Evolutionary conservation across 371 early-diverging fungal species (phyloP).

Genomic region (Zopfochytrium polystomum): DNA sequence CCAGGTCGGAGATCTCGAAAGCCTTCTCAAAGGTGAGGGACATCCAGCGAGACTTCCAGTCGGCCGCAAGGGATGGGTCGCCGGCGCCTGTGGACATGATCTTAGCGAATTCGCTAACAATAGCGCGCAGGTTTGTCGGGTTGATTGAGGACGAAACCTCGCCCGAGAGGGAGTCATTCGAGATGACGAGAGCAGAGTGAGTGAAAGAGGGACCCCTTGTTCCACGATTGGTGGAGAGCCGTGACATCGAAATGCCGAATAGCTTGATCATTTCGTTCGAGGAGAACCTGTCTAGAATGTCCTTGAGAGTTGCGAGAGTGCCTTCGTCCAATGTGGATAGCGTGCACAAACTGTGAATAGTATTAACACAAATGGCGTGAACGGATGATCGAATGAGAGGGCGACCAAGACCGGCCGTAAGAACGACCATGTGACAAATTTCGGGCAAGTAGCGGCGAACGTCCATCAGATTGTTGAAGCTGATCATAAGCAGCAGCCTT

Average conservation of each 20-base stretch:
- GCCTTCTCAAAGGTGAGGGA: constrained; percentile 84
- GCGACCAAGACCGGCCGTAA: constrained; percentile 81
- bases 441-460: constrained; percentile 82
- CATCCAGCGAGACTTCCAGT: constrained; percentile 89
- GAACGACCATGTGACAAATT: constrained; percentile 76
- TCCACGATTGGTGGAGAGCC: neutral
- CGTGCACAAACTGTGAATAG: constrained; percentile 83
- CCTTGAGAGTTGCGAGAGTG: constrained; percentile 49
- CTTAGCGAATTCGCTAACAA: constrained; percentile 76
- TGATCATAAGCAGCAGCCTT: constrained; percentile 82
- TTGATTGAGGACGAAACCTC: constrained; percentile 71
- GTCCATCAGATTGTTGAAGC: constrained; percentile 80
- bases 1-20: constrained; percentile 88
- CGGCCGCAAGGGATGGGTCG: constrained; percentile 50
- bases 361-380: constrained; percentile 86
- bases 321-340: constrained; percentile 54
- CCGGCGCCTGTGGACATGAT: constrained; percentile 75
- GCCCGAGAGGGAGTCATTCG: constrained; percentile 55
- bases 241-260: constrained; percentile 65
- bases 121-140: constrained; percentile 70
- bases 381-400: constrained; percentile 82
- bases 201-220: constrained; percentile 35
- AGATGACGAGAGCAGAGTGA: constrained; percentile 67
- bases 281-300: constrained; percentile 63
- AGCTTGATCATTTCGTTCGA: constrained; percentile 73